phyloP scores from a whole-genome alignment of 164 flowering plant genomes.

The Magnolia officinalis region DNA sequence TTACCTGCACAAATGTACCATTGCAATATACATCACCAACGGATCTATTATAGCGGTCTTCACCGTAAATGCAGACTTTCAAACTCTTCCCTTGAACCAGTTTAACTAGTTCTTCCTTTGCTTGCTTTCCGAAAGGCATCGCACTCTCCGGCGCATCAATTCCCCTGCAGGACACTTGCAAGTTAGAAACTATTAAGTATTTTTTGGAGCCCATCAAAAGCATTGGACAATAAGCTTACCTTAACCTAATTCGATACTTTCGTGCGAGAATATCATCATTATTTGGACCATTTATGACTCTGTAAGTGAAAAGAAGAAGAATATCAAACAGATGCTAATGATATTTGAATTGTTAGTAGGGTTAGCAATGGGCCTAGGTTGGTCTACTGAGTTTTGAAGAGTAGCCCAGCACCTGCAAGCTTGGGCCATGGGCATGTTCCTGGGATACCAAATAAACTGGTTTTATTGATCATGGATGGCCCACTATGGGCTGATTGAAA shows the following conservation, averaged over 20 bases:
- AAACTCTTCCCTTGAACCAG: constrained; percentile 60
- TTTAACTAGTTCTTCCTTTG: constrained; percentile 58
- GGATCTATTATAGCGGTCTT: constrained; percentile 66
- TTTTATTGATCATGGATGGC: too few species aligned
- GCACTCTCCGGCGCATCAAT: constrained; percentile 88
- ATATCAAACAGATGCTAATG: not conserved
- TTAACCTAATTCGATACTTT: constrained; percentile 69
- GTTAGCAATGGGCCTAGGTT: not conserved
- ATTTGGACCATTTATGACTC: constrained; percentile 49
- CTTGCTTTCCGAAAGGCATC: constrained; percentile 83
- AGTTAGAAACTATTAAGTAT: not conserved
- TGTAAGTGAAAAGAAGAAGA: constrained; percentile 6
- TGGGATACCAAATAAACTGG: not conserved
- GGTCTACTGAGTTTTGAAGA: not conserved
- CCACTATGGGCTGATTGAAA: too few species aligned
- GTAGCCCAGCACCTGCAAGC: not conserved
- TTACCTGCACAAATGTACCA: constrained; percentile 76
- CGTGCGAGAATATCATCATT: constrained; percentile 58
- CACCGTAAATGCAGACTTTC: constrained; percentile 44
- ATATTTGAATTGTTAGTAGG: not conserved
- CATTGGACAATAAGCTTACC: constrained; percentile 32
- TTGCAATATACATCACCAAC: constrained; percentile 80
- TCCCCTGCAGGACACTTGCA: constrained; percentile 43
- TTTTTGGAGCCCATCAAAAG: not conserved
- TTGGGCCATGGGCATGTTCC: not conserved